These are phyloP conservation scores for Plasmodium coatneyi DNA, from an alignment of 169 alveolate species.

Conservation along the genomic window DNA sequence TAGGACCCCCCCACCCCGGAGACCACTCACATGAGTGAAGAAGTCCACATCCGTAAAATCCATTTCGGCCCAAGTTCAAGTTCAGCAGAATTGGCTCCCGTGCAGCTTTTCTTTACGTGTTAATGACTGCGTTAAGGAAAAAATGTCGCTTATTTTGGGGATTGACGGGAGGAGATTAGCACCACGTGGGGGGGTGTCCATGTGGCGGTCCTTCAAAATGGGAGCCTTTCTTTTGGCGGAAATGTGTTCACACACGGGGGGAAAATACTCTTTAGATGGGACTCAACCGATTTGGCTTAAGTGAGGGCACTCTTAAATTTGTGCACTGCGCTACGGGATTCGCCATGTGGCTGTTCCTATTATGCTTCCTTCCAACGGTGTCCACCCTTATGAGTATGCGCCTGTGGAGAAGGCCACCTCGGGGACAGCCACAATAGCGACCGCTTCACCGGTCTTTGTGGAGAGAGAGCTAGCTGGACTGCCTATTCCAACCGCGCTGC, in stretches of 20 bases:
- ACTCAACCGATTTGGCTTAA: neutral
- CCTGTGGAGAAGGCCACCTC: neutral
- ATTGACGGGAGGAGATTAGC: neutral
- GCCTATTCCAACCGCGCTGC: neutral
- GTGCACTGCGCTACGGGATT: neutral
- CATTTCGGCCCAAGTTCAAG: constrained; percentile 26
- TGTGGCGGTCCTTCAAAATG: neutral
- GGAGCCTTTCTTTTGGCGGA: neutral
- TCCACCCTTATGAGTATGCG: neutral
- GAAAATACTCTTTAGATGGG: neutral
- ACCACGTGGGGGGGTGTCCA: neutral
- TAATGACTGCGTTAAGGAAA: neutral
- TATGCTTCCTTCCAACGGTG: neutral
- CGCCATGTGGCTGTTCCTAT: neutral
- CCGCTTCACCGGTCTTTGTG: neutral
- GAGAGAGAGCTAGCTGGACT: neutral
- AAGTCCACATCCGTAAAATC: constrained; percentile 43
- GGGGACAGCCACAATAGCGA: neutral
- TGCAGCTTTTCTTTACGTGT: neutral
- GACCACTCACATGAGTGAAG: constrained; percentile 23
- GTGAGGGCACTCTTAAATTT: neutral
- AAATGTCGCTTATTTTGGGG: neutral
- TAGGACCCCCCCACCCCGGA: neutral
- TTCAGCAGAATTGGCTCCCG: neutral
- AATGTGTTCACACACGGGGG: neutral